Conservation (phyloP, 805 yeast genomes). For the Peterozyma xylosa region DNA sequence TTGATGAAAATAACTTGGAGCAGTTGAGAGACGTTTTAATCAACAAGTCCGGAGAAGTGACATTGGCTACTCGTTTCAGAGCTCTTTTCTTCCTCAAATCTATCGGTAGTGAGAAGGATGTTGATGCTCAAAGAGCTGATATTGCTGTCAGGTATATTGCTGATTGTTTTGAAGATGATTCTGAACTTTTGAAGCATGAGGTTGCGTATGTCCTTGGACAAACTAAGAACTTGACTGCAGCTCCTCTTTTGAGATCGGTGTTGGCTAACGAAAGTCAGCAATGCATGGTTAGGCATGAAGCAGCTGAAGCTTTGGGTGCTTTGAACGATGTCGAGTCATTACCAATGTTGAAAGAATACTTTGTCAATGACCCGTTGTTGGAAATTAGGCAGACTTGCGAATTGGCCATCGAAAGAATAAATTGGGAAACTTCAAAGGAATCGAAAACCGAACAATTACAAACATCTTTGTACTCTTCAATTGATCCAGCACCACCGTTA, state of each 20-base stretch:
- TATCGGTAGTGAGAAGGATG: slow-evolving; percentile 62
- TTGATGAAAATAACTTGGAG: slow-evolving; percentile 35
- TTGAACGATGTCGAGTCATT: slow-evolving; percentile 75
- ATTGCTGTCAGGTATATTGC: slow-evolving; percentile 77
- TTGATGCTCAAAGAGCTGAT: slow-evolving; percentile 42
- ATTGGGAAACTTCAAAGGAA: slow-evolving; percentile 76
- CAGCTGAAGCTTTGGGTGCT: slow-evolving; percentile 98
- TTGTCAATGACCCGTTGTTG: slow-evolving; percentile 60
- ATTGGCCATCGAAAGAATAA: slow-evolving; percentile 89
- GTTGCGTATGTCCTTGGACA: slow-evolving; percentile 97
- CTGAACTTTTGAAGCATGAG: slow-evolving; percentile 93
- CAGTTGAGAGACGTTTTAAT: slow-evolving; percentile 64
- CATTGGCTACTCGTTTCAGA: slow-evolving; percentile 83
- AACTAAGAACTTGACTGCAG: slow-evolving; percentile 75
- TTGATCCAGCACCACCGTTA: slow-evolving; percentile 98
- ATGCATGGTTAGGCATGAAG: slow-evolving; percentile 98
- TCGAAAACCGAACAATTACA: slow-evolving; percentile 65
- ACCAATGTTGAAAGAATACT: slow-evolving; percentile 55
- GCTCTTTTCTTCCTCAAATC: slow-evolving; percentile 89
- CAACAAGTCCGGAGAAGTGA: slow-evolving; percentile 59
- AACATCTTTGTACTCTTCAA: slow-evolving; percentile 71
- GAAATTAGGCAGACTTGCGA: slow-evolving; percentile 98
- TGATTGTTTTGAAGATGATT: slow-evolving; percentile 70
- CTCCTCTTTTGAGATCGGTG: slow-evolving; percentile 67
- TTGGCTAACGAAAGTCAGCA: slow-evolving; percentile 63